Conservation (phyloP, 495 filamentous ascomycete genomes). For the Penicillium lagena region DNA sequence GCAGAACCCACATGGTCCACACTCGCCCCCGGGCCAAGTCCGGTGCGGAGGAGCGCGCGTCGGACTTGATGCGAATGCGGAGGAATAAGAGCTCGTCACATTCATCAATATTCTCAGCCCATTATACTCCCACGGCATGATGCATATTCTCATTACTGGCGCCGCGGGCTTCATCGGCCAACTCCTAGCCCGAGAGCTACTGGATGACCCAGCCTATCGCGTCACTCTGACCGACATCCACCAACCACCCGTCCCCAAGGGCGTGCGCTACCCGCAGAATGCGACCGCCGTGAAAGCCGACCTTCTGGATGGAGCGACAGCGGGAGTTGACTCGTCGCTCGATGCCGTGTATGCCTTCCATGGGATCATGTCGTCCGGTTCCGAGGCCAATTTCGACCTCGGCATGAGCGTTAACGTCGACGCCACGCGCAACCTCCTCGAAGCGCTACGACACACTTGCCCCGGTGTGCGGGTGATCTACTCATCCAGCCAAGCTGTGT, state of each 20-base stretch:
- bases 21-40: slow-evolving; percentile 25
- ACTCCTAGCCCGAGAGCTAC: slow-evolving; percentile 52
- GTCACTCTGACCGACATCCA: slow-evolving; percentile 57
- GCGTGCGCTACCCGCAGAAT: slow-evolving; percentile 46
- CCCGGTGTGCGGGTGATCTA: slow-evolving; percentile 60
- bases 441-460: slow-evolving; percentile 45
- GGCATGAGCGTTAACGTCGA: slow-evolving; percentile 67
- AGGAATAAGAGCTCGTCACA: slow-evolving; percentile 8
- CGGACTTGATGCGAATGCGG: slow-evolving; percentile 41
- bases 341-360: slow-evolving; percentile 69
- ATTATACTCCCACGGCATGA: slow-evolving; percentile 12
- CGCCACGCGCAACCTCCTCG: slow-evolving; percentile 55
- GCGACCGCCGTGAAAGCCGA: slow-evolving; percentile 50
- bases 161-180: slow-evolving; percentile 65
- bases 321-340: slow-evolving; percentile 45
- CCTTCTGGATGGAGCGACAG: slow-evolving; percentile 44
- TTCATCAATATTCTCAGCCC: not conserved
- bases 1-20: slow-evolving; percentile 7
- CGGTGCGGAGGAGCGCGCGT: slow-evolving; percentile 24
- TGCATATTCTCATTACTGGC: slow-evolving; percentile 64
- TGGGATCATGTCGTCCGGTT: slow-evolving; percentile 73
- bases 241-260: slow-evolving; percentile 45
- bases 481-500: slow-evolving; percentile 51
- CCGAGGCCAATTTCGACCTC: slow-evolving; percentile 65
- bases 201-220: slow-evolving; percentile 47